Conservation (phyloP, 192 early-diverging fungal genomes). For the Allomyces macrogynus region DNA sequence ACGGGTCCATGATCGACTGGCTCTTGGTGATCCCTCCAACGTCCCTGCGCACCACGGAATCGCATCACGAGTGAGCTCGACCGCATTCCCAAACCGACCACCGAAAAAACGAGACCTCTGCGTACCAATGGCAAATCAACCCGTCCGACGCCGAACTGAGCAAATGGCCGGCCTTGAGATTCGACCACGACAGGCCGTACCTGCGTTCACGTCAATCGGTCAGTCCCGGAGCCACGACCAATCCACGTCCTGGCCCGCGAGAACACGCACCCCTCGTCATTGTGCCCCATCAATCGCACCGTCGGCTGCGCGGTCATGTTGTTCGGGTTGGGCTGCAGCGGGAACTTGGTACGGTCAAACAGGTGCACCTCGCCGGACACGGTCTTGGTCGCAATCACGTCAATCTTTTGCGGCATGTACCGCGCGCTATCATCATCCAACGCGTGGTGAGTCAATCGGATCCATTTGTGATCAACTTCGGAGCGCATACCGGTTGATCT, state of each 20-base stretch:
- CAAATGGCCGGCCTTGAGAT: conserved; percentile 50
- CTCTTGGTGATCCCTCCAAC: conserved; percentile 61
- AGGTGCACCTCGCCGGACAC: conserved; percentile 76
- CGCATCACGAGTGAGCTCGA: no score
- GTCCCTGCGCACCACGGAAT: conserved; percentile 41
- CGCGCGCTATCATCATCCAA: conserved; percentile 35
- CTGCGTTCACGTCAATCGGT: conserved; percentile 17
- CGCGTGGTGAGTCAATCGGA: no score
- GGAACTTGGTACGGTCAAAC: conserved; percentile 84
- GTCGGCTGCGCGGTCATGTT: conserved; percentile 48
- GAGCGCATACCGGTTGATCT: conserved; percentile 51
- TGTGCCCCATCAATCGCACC: conserved; percentile 65
- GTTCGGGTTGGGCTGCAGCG: conserved; percentile 46
- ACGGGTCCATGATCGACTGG: conserved; percentile 49
- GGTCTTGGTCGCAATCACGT: conserved; percentile 90
- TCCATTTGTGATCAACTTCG: no score
- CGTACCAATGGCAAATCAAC: conserved; percentile 66
- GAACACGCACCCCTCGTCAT: conserved; percentile 65
- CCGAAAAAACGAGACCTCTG: neutral
- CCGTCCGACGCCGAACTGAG: conserved; percentile 83
- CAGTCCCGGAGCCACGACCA: neutral
- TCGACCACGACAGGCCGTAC: conserved; percentile 88
- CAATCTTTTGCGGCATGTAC: conserved; percentile 88
- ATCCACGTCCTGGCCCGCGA: no score
- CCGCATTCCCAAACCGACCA: neutral